Conservation (phyloP, 176 grass and related monocot genomes). For the Triticum urartu region DNA sequence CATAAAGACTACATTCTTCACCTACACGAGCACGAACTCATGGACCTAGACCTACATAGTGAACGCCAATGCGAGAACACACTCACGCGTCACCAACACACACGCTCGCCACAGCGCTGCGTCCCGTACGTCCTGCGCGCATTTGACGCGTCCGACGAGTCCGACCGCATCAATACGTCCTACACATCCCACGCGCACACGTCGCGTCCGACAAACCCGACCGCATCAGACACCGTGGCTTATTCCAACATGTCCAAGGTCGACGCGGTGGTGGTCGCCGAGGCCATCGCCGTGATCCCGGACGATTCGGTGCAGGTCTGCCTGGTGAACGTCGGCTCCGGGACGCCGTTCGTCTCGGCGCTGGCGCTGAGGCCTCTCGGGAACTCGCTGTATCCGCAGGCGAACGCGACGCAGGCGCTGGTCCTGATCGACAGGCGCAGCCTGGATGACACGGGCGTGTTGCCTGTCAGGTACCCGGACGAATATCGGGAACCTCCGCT, state of each 20-base stretch:
- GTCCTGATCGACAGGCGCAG: slow-evolving; percentile 23
- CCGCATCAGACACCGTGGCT: too few relatives aligned
- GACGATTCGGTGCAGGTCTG: slow-evolving; percentile 40
- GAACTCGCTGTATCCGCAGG: background rate
- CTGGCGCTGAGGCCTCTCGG: slow-evolving; percentile 50
- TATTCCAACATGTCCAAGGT: background rate
- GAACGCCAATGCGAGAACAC: too few relatives aligned
- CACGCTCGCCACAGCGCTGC: too few relatives aligned
- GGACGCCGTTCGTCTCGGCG: slow-evolving; percentile 38
- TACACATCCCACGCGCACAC: too few relatives aligned
- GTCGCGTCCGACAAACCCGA: too few relatives aligned
- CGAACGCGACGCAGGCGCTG: background rate
- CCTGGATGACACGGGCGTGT: background rate
- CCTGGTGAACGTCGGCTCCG: slow-evolving; percentile 30
- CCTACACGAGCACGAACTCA: too few relatives aligned
- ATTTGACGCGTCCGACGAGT: too few relatives aligned
- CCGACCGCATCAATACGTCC: too few relatives aligned
- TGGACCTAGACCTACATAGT: too few relatives aligned
- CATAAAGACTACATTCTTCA: too few relatives aligned
- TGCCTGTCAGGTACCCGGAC: slow-evolving; percentile 10
- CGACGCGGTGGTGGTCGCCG: accelerated
- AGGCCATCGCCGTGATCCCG: slow-evolving; percentile 14
- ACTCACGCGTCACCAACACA: too few relatives aligned
- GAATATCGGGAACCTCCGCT: background rate
- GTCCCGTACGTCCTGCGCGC: too few relatives aligned